These are phyloP conservation scores for Blastobotrys muscicola DNA, from an alignment of 805 yeast species.

Conservation along the genomic window DNA sequence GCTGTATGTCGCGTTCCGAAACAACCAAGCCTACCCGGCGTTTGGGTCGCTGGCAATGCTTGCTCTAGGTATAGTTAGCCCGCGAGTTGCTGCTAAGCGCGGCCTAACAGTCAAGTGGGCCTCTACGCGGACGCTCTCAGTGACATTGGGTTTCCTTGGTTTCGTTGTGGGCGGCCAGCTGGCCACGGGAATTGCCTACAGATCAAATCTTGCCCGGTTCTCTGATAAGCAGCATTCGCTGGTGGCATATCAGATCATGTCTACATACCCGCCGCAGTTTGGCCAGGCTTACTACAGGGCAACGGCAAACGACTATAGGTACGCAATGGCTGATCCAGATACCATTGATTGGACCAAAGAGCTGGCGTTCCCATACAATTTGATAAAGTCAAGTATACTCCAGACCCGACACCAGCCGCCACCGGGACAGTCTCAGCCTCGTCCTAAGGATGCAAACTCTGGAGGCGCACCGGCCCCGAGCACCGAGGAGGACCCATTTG, in stretches of 20 bases:
- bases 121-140: constrained; percentile 9
- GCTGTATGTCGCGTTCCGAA: constrained; percentile 9
- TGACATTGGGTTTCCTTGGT: constrained; percentile 11
- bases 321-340: constrained; percentile 15
- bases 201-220: constrained; percentile 5
- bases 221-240: constrained; percentile 5
- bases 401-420: neutral
- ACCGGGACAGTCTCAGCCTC: neutral
- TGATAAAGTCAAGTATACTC: neutral
- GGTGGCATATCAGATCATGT: constrained; percentile 7
- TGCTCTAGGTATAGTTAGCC: constrained; percentile 9
- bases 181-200: constrained; percentile 5
- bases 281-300: constrained; percentile 13
- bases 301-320: constrained; percentile 10
- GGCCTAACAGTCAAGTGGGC: constrained; percentile 6
- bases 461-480: neutral
- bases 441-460: no score
- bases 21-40: constrained; percentile 7
- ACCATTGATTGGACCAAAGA: constrained; percentile 14
- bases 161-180: constrained; percentile 11
- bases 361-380: constrained; percentile 15
- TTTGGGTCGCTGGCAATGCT: constrained; percentile 10
- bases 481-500: neutral
- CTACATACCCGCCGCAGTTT: constrained; percentile 14
- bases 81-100: constrained; percentile 6